These are phyloP conservation scores for Pistacia atlantica DNA, from an alignment of 345 rosid species.

Conservation along the genomic window DNA sequence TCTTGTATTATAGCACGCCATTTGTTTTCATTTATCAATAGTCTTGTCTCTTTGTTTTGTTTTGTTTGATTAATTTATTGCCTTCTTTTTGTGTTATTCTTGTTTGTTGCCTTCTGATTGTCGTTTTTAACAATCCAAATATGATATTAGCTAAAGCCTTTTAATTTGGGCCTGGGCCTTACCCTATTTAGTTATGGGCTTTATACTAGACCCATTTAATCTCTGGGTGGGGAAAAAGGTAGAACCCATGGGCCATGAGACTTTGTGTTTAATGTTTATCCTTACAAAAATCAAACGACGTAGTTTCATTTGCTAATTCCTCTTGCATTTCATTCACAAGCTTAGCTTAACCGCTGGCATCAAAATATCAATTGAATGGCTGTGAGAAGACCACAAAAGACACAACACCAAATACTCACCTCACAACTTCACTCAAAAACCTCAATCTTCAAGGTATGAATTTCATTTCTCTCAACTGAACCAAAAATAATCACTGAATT, in stretches of 20 bases:
- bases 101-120: background rate
- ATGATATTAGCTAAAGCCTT: no score
- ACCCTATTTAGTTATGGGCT: background rate
- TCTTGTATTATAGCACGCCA: background rate
- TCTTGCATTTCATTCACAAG: background rate
- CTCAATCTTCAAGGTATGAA: conserved; percentile 19
- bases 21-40: background rate
- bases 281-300: no score
- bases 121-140: background rate
- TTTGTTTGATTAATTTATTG: no score
- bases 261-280: no score
- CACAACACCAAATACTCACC: background rate
- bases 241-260: background rate
- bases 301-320: background rate
- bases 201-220: no score
- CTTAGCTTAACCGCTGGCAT: background rate
- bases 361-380: conserved; percentile 33
- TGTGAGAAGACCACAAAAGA: conserved; percentile 22
- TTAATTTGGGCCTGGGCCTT: background rate
- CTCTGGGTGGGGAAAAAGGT: no score
- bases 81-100: background rate
- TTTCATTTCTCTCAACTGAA: background rate
- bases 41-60: background rate
- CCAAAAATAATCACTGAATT: background rate
- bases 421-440: background rate